phyloP scores from a whole-genome alignment of 2,329 filamentous ascomycete genomes.

The Microcyclosporella mali region DNA sequence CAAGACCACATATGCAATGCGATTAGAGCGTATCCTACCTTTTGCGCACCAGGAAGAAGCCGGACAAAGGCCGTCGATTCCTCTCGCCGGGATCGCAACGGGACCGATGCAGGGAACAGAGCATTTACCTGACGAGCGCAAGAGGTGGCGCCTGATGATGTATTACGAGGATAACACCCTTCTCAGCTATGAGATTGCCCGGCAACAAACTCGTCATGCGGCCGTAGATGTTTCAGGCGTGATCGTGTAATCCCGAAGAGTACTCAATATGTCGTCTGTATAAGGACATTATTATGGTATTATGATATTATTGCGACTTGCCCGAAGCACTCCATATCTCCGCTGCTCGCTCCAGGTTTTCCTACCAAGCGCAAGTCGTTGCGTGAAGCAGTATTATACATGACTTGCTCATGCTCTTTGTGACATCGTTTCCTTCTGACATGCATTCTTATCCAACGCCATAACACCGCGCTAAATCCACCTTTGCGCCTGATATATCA shows the following conservation, averaged over 20 bases:
- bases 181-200: conserved; percentile 60
- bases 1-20: conserved; percentile 39
- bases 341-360: no score
- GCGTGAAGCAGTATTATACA: no score
- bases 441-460: background rate
- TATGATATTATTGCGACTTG: no score
- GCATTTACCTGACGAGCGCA: conserved; percentile 29
- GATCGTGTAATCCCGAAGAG: conserved; percentile 16
- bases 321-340: no score
- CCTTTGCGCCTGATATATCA: background rate
- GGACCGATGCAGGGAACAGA: conserved; percentile 53
- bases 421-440: background rate
- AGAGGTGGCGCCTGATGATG: conserved; percentile 62
- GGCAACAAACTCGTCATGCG: conserved; percentile 14
- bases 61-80: conserved; percentile 41
- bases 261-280: no score
- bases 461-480: conserved; percentile 6
- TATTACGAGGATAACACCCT: conserved; percentile 66
- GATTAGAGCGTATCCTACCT: conserved; percentile 54
- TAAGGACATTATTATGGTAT: no score
- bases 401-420: background rate
- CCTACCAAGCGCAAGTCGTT: no score
- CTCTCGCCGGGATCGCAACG: conserved; percentile 62
- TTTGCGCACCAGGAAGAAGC: conserved; percentile 48
- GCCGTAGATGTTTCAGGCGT: conserved; percentile 16